These are phyloP conservation scores for Cicer chorassanicum DNA, from an alignment of 306 rosid genomes.

Conservation along the genomic window DNA sequence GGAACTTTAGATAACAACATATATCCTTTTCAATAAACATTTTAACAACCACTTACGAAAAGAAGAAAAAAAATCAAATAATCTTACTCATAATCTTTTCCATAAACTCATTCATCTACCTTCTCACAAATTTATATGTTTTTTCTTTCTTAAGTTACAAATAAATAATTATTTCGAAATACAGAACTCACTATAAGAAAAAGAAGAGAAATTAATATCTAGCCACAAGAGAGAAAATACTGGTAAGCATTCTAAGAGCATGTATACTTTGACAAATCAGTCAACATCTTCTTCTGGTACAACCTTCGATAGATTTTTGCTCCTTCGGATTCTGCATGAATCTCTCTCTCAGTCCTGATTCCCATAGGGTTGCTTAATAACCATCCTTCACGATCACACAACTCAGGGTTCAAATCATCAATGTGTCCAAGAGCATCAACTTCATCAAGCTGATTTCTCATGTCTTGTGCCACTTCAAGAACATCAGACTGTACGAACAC, in stretches of 20 bases:
- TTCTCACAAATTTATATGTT: not conserved
- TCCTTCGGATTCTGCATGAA: constrained; percentile 88
- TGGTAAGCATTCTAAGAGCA: constrained; percentile 6
- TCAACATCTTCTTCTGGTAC: constrained; percentile 63
- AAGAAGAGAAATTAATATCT: not conserved
- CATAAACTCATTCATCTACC: not conserved
- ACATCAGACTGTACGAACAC: constrained; percentile 81
- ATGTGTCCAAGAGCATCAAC: constrained; percentile 55
- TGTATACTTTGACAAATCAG: constrained; percentile 36
- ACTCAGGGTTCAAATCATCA: constrained; percentile 46
- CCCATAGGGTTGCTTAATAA: constrained; percentile 80
- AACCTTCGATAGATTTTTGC: constrained; percentile 72
- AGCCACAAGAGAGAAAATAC: not conserved
- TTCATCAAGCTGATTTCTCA: constrained; percentile 79
- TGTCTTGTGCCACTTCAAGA: constrained; percentile 69
- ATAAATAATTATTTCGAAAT: not conserved
- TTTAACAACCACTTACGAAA: not conserved
- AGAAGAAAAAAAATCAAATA: not conserved
- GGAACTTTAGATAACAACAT: too few relatives aligned
- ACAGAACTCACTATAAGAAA: constrained; percentile 15
- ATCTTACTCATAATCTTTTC: not conserved
- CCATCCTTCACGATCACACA: constrained; percentile 82
- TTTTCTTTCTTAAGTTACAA: not conserved
- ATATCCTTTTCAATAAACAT: not conserved
- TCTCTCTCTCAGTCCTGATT: constrained; percentile 88